phyloP scores from a whole-genome alignment of 2,329 filamentous ascomycete genomes.

The Colletotrichum paranaense region DNA sequence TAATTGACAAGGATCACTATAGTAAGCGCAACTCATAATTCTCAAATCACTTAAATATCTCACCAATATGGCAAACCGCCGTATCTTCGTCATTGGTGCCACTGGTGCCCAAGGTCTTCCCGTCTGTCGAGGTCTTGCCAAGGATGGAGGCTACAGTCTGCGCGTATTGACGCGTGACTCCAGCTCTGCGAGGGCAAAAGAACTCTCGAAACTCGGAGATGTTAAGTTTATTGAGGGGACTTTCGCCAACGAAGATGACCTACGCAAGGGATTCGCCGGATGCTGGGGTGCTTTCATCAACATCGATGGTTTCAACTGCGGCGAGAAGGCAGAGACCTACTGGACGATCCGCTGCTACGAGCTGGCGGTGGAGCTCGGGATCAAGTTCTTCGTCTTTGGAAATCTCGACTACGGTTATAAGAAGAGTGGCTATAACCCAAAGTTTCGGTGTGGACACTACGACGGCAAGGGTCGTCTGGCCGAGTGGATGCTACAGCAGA shows the following conservation, averaged over 20 bases:
- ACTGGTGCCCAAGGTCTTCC: constrained; percentile 64
- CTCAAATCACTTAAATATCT: not conserved
- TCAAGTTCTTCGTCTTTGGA: constrained; percentile 58
- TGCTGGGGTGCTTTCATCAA: constrained; percentile 64
- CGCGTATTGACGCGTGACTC: constrained; percentile 60
- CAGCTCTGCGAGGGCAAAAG: constrained; percentile 51
- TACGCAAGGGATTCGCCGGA: constrained; percentile 56
- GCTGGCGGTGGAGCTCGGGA: constrained; percentile 53
- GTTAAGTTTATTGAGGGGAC: constrained; percentile 60
- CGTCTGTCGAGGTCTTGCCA: constrained; percentile 54
- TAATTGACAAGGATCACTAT: not conserved
- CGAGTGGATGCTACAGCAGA: constrained; percentile 57
- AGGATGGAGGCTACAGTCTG: constrained; percentile 55
- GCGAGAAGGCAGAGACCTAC: constrained; percentile 63
- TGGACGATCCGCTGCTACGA: constrained; percentile 57
- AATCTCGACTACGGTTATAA: constrained; percentile 62
- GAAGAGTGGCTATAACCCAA: constrained; percentile 57
- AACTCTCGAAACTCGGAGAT: constrained; percentile 52
- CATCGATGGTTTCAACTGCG: constrained; percentile 64
- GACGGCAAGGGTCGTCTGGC: constrained; percentile 58
- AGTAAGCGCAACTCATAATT: not conserved
- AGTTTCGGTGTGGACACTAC: constrained; percentile 60
- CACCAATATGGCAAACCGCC: constrained; percentile 36
- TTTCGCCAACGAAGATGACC: constrained; percentile 56
- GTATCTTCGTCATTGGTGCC: constrained; percentile 55